Evolutionary conservation across 2,329 filamentous ascomycete species (phyloP), one percentile per base, ranked within the genome.

Genomic region (Cladosporium sp.): DNA sequence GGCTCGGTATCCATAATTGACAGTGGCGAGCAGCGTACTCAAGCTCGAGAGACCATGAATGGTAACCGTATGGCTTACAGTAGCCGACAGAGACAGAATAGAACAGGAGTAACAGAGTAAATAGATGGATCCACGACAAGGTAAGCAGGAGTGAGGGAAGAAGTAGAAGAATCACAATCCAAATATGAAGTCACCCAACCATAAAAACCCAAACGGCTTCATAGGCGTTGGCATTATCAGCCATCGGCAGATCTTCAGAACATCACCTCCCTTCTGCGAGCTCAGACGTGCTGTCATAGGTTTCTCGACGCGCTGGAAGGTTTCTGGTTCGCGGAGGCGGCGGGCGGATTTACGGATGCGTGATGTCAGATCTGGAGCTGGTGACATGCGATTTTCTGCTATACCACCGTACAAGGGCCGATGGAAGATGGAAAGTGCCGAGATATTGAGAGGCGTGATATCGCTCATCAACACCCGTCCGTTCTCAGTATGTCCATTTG

Each of bases 391-490:
- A 39, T 25, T 24, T 20, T 28, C 39, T 32, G 12, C 39, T 32
- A 15, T 54, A 22, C 12, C 28, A 44, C 51, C 51, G 51, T 35
- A 54, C 19, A 54, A 44, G 51, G 51, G 25, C 51, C 51, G 51
- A 54, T 44, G 19, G 10, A 7, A 32, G n/a, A 15, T 10, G 35
- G 4, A 24, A 52, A 39, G 15, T 15, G 24, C 22, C 49, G 35
- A 39, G 35, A 3, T 32, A 32, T n/a, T 10, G 28, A 9, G 8
- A 32, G 28, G 2, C 2, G 28, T 9, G 28, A 32, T 10, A 32
- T 32, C 28, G 28, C 28, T 32, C 8, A 28, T 9, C 25, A n/a
- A n/a, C n/a, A n/a, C n/a, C n/a, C n/a, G n/a, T n/a, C n/a, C n/a
- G n/a, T n/a, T n/a, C n/a, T n/a, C n/a, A n/a, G n/a, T n/a, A n/a